Base-by-base conservation (phyloP, 306 rosid species). In the Spatholobus suberectus region DNA sequence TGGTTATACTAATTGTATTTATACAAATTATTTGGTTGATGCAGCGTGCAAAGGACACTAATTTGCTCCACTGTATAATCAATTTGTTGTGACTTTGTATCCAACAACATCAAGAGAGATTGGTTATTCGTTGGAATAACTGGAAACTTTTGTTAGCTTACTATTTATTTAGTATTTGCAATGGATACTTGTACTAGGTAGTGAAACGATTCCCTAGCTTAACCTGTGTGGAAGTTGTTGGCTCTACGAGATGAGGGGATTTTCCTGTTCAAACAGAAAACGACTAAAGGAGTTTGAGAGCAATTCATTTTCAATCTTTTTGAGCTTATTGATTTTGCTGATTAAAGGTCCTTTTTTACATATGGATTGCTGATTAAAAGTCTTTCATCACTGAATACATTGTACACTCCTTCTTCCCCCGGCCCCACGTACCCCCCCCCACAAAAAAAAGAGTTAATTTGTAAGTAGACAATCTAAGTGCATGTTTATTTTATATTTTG, bases 11-110 rank as follows among this genome's bases (percentile, higher is more conserved):
- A n/a, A n/a, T n/a, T 54, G 61, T 8, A 9, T 55, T 68, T 54
- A 54, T 21, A 38, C 37, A 37, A 54, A 21, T 74, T 74, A 5
- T 74, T 34, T 62, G 55, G 67, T 66, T 66, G 44, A 35, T 73
- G 57, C 58, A 12, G 32, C 14, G 11, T 54, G 11, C 44, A 52
- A 7, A 15, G 44, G 20, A 49, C 17, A 65, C n/a, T 63, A 15
- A 34, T 81, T 3, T 49, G 37, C 40, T 17, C 73, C 34, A 18
- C 20, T 62, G 63, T 52, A n/a, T 73, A 21, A 77, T 17, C 62
- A 72, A 72, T 9, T 61, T 26, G 9, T 32, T 20, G 73, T 20
- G 34, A 43, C 5, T 68, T 40, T 11, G n/a, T 38, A 21, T 38
- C 52, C 18, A 38, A 68, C 35, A 74, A 54, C 51, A 13, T 24